These are phyloP conservation scores for Euryodendron excelsum DNA, from an alignment of 148 eudicot species.

Conservation along the genomic window DNA sequence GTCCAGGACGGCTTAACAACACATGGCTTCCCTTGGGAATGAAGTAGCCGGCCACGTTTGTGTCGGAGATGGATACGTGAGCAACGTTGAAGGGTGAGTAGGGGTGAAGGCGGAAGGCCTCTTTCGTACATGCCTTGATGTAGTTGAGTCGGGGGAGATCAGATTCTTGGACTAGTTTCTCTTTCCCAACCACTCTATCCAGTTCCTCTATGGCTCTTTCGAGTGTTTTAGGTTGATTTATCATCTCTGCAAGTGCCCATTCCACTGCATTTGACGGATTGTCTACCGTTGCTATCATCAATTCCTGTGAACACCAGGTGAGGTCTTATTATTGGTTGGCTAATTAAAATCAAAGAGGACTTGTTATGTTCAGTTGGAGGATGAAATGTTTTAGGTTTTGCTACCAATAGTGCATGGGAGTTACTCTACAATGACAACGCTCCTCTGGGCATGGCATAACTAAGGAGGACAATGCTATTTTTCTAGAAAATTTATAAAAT, in stretches of 20 bases:
- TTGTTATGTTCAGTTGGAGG: no score
- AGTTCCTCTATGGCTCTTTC: not conserved
- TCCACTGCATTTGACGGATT: conserved; percentile 14
- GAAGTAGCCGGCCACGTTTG: not conserved
- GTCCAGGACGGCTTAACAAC: not conserved
- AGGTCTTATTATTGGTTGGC: no score
- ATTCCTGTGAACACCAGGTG: not conserved
- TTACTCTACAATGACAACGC: no score
- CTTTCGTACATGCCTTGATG: conserved; percentile 1
- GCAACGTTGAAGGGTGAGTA: conserved; percentile 12
- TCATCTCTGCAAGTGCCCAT: conserved; percentile 18
- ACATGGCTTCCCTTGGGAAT: conserved; percentile 11
- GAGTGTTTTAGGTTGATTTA: not conserved
- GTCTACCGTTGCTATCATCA: conserved; percentile 14
- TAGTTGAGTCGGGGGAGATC: conserved; percentile 16
- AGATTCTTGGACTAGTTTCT: conserved; percentile 13
- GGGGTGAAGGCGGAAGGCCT: conserved; percentile 15
- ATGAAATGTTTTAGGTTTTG: no score
- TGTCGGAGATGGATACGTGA: not conserved
- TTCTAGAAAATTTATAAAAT: no score
- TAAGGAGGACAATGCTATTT: no score
- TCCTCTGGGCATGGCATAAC: no score
- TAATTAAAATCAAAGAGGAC: no score
- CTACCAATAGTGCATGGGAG: no score
- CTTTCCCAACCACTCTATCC: conserved; percentile 12